Conservation (phyloP, 2,329 filamentous ascomycete species). For the Chaetomiaceae sp. region DNA sequence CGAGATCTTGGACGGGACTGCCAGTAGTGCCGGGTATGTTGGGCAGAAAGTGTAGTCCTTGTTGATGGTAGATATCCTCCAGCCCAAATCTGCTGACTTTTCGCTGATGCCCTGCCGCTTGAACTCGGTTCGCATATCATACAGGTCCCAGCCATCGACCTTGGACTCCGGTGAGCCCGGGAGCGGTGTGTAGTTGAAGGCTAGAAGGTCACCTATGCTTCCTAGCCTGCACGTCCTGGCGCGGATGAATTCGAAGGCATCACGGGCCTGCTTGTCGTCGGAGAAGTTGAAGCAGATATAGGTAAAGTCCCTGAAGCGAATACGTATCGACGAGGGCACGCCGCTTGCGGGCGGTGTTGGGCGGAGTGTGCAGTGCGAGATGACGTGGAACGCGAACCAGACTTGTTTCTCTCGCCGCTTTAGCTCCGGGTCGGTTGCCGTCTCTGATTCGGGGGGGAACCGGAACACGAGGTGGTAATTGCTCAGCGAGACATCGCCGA, state of each 20-base stretch:
- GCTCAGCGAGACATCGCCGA: constrained; percentile 24
- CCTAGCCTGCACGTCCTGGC: constrained; percentile 74
- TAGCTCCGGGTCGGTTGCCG: constrained; percentile 14
- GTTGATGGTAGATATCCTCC: constrained; percentile 89
- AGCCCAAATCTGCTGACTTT: constrained; percentile 70
- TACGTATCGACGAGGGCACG: constrained; percentile 72
- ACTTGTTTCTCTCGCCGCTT: constrained; percentile 50
- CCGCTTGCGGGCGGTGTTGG: constrained; percentile 64
- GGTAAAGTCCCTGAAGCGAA: constrained; percentile 88
- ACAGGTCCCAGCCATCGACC: constrained; percentile 75
- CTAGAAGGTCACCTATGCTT: constrained; percentile 81
- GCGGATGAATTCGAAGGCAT: constrained; percentile 83
- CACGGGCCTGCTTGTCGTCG: constrained; percentile 66
- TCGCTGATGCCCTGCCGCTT: constrained; percentile 79
- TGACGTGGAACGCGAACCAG: constrained; percentile 94
- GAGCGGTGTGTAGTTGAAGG: constrained; percentile 76
- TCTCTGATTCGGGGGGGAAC: constrained; percentile 32
- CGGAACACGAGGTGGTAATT: constrained; percentile 51
- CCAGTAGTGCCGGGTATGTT: constrained; percentile 81
- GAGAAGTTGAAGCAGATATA: constrained; percentile 87
- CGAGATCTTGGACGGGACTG: constrained; percentile 84
- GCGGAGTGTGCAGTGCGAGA: constrained; percentile 71
- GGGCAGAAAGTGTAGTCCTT: constrained; percentile 83
- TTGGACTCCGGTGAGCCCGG: constrained; percentile 57
- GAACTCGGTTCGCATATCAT: constrained; percentile 81